Evolutionary conservation across 2,329 filamentous ascomycete species (phyloP).

Genomic region (Fusarium sp.): DNA sequence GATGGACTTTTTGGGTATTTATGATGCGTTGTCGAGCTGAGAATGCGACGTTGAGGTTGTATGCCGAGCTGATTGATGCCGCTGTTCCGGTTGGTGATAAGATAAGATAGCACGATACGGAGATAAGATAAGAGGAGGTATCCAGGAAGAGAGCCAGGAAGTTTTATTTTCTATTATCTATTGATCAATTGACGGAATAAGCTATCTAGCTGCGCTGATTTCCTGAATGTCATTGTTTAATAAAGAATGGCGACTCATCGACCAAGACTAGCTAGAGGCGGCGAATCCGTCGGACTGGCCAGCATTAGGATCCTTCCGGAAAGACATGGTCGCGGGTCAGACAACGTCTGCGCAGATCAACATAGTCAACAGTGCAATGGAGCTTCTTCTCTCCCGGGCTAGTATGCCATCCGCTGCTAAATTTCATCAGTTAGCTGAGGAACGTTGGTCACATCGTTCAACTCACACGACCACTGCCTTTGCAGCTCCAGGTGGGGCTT

Average conservation of each 20-base stretch:
- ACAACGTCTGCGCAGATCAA: no score
- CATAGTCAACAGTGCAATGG: background rate
- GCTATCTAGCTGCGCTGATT: no score
- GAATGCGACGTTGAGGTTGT: background rate
- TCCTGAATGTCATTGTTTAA: no score
- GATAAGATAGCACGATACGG: background rate
- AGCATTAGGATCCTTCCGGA: background rate
- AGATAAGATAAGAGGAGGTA: background rate
- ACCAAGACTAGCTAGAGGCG: no score
- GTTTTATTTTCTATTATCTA: no score
- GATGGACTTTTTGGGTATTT: background rate
- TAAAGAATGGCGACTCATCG: no score
- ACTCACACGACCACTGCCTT: background rate
- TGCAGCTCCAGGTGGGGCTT: background rate
- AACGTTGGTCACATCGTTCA: background rate
- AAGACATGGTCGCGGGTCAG: background rate
- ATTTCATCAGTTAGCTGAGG: no score
- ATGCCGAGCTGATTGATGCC: background rate
- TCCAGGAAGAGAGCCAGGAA: no score
- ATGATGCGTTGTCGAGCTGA: background rate
- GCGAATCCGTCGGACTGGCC: no score
- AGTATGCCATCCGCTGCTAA: background rate
- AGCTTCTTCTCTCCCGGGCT: background rate
- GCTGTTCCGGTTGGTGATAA: background rate
- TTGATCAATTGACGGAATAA: no score